phyloP scores from a whole-genome alignment of 345 rosid species.

The Gossypium thurberi region DNA sequence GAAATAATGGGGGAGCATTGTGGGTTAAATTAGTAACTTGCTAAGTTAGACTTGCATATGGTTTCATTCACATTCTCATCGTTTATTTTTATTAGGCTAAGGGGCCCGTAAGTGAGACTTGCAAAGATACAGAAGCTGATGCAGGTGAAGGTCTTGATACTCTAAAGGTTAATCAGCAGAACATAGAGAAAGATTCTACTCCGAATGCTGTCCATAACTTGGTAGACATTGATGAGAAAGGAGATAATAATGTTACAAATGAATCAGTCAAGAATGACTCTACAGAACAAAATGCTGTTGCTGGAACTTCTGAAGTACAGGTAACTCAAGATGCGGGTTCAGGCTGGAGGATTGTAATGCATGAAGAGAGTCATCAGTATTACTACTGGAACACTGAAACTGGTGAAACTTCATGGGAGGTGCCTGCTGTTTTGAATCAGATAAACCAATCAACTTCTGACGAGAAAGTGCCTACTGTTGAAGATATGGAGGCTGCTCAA shows the following conservation, averaged over 20 bases:
- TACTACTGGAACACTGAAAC: constrained; percentile 95
- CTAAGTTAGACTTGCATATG: not conserved
- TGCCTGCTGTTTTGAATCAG: constrained; percentile 52
- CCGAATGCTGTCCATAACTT: constrained; percentile 23
- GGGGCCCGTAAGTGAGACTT: constrained; percentile 24
- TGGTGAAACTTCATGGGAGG: constrained; percentile 97
- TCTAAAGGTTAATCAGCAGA: constrained; percentile 27
- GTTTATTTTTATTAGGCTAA: constrained; percentile 34
- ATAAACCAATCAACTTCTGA: constrained; percentile 26
- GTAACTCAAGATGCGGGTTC: constrained; percentile 40
- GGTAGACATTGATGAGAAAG: constrained; percentile 25
- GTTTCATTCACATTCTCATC: constrained; percentile 9
- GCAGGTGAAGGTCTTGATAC: constrained; percentile 23
- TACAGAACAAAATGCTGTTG: constrained; percentile 29
- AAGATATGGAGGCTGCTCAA: constrained; percentile 25
- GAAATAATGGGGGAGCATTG: not conserved
- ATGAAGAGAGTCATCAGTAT: constrained; percentile 79
- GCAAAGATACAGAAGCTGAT: constrained; percentile 29
- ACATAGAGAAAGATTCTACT: constrained; percentile 25
- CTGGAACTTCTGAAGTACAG: constrained; percentile 38
- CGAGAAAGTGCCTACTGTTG: constrained; percentile 23
- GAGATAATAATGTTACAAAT: constrained; percentile 18
- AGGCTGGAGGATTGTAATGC: constrained; percentile 78
- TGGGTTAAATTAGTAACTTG: not conserved
- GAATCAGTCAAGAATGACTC: constrained; percentile 28